Percentiles rank a stretch among this genome's conserved stretches.
These are phyloP conservation scores for Taphrina betulina DNA, from an alignment of 1,139 yeast genomes.

Conservation along the genomic window DNA sequence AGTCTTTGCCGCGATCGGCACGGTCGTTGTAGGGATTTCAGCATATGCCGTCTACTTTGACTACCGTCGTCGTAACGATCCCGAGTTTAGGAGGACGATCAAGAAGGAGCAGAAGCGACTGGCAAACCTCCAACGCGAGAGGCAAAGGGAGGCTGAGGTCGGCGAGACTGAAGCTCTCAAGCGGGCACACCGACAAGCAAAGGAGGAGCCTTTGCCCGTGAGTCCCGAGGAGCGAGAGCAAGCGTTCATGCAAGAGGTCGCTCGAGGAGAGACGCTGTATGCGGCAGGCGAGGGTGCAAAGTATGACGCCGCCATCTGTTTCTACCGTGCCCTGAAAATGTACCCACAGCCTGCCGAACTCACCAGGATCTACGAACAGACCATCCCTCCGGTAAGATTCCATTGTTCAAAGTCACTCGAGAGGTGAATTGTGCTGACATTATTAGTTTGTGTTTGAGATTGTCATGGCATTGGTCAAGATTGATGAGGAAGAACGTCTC, in stretches of 20 bases:
- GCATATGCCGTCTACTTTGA: conserved; percentile 82
- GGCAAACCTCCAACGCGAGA: conserved; percentile 50
- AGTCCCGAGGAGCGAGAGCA: conserved; percentile 68
- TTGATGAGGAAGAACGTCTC: conserved; percentile 24
- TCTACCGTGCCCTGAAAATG: conserved; percentile 91
- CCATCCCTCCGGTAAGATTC: conserved; percentile 34
- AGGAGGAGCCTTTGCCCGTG: conserved; percentile 73
- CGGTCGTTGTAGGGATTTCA: conserved; percentile 49
- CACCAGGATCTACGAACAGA: conserved; percentile 70
- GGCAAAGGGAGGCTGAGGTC: conserved; percentile 57
- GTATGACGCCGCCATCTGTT: conserved; percentile 78
- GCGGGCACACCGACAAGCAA: conserved; percentile 60
- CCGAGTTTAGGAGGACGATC: conserved; percentile 62
- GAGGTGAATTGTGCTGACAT: too few species aligned
- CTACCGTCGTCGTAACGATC: conserved; percentile 78
- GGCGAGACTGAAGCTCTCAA: conserved; percentile 56
- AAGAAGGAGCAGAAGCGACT: conserved; percentile 50
- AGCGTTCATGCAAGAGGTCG: conserved; percentile 78
- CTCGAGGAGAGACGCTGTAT: conserved; percentile 61
- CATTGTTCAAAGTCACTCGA: too few species aligned
- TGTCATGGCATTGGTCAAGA: conserved; percentile 25
- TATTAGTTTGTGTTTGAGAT: conserved; percentile 26
- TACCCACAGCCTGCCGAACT: conserved; percentile 94
- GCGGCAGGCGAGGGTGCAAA: conserved; percentile 51
- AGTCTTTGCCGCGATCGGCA: conserved; percentile 12